Conservation (phyloP, 2,329 filamentous ascomycete genomes). For the Claviceps monticola region DNA sequence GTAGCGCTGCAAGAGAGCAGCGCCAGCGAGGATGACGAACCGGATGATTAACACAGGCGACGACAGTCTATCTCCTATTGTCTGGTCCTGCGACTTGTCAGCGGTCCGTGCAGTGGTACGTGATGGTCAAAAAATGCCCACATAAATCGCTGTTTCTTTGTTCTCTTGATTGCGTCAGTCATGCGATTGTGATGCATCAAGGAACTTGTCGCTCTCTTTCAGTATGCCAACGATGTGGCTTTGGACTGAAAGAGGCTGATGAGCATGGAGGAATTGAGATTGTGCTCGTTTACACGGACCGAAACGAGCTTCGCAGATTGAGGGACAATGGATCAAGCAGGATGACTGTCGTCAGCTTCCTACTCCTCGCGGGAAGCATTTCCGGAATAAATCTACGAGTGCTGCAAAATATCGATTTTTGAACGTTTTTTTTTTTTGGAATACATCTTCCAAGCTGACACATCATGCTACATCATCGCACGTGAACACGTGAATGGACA, state of each 20-base stretch:
- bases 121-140: background rate
- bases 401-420: background rate
- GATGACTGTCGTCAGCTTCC: slow-evolving; percentile 42
- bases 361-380: slow-evolving; percentile 23
- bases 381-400: background rate
- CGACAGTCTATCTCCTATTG: slow-evolving; percentile 55
- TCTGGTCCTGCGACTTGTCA: slow-evolving; percentile 39
- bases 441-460: background rate
- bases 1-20: slow-evolving; percentile 30
- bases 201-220: background rate
- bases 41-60: slow-evolving; percentile 46
- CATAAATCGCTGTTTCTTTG: background rate
- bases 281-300: slow-evolving; percentile 1
- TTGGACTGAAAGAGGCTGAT: background rate
- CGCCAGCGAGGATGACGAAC: slow-evolving; percentile 49
- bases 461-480: no score
- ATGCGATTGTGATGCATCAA: background rate
- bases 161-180: background rate
- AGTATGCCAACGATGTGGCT: background rate
- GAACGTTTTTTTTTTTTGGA: background rate
- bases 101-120: slow-evolving; percentile 1
- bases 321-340: slow-evolving; percentile 48
- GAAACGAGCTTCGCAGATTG: slow-evolving; percentile 29
- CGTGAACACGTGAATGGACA: no score
- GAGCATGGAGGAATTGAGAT: background rate